Base-by-base conservation (phyloP, 495 filamentous ascomycete species). In the Aspergillus cristatus region DNA sequence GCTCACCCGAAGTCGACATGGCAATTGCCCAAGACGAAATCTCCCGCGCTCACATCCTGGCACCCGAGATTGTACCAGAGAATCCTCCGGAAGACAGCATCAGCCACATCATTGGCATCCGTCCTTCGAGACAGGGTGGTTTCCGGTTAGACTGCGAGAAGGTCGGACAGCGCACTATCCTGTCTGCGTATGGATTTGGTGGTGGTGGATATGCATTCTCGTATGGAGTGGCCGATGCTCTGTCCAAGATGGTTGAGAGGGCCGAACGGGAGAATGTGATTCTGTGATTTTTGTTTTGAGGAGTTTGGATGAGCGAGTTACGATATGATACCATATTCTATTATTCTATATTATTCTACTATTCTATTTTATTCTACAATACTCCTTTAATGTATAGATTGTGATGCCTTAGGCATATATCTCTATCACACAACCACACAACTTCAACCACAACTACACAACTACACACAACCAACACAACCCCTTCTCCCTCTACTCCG, bases 181-280 rank as follows among this genome's bases (percentile, higher is more conserved):
- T 68, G 7, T 68, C 64, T 0, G 64, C 64, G 0, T 68, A 68
- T 40, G 64, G 62, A 1, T 68, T 68, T 40, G 64, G 60, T 2
- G 64, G 64, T 5, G 64, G 62, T 6, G 64, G 64, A 1, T 68
- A 68, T 48, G 55, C 64, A 1, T 68, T 66, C 36, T 66, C 62
- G 0, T 68, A 68, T 33, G 64, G 64, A 0, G 45, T 68, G 15
- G 64, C 55, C 0, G 57, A 68, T 49, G 55, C 60, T 2, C 22
- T 68, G 33, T 42, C 49, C 14, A 60, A 54, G 42, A 65, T 68
- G 60, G 64, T 68, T 12, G 53, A 63, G 31, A 41, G 41, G 18
- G 41, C 53, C 0, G 64, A 68, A 39, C 48, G 52, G 1, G 50
- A 58, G 3, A 47, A 59, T 48, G 48, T 66, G 12, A 60, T 65